These are phyloP conservation scores for Leucaena leucocephala DNA, from an alignment of 306 rosid species.

Conservation along the genomic window DNA sequence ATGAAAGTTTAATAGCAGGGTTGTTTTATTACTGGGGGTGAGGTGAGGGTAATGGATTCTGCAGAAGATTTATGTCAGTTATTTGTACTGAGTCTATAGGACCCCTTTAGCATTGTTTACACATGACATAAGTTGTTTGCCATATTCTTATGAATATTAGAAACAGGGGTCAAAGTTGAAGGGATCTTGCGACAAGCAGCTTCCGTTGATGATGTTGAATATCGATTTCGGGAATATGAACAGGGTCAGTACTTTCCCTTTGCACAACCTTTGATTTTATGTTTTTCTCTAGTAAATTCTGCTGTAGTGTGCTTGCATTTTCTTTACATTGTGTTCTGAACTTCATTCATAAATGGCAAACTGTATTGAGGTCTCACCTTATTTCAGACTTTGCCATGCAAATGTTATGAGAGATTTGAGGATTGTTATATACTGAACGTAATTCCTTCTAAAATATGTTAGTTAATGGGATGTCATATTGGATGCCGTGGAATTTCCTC, in stretches of 20 bases:
- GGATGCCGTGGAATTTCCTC: background rate
- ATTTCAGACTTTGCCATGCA: conserved; percentile 12
- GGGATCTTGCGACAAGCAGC: conserved; percentile 92
- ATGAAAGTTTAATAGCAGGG: conserved; percentile 5
- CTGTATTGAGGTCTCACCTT: background rate
- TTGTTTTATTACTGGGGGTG: background rate
- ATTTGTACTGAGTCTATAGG: background rate
- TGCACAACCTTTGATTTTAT: background rate
- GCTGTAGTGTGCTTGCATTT: conserved; percentile 9
- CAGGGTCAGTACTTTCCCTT: conserved; percentile 55
- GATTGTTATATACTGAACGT: background rate
- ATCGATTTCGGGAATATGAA: conserved; percentile 74
- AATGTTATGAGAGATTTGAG: conserved; percentile 31
- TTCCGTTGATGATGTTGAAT: conserved; percentile 82
- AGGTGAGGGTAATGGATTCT: background rate
- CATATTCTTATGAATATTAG: conserved; percentile 33
- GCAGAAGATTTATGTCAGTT: conserved; percentile 13
- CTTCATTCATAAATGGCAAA: conserved; percentile 10
- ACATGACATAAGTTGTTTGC: conserved; percentile 3
- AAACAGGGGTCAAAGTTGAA: conserved; percentile 72
- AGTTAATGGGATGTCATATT: background rate
- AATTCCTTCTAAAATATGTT: conserved; percentile 10
- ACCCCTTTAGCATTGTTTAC: conserved; percentile 27
- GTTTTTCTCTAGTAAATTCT: background rate
- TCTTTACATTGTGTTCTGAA: conserved; percentile 29